Evolutionary conservation across 202 grass and related monocot species (phyloP).

Genomic region (Musa balbisiana): DNA sequence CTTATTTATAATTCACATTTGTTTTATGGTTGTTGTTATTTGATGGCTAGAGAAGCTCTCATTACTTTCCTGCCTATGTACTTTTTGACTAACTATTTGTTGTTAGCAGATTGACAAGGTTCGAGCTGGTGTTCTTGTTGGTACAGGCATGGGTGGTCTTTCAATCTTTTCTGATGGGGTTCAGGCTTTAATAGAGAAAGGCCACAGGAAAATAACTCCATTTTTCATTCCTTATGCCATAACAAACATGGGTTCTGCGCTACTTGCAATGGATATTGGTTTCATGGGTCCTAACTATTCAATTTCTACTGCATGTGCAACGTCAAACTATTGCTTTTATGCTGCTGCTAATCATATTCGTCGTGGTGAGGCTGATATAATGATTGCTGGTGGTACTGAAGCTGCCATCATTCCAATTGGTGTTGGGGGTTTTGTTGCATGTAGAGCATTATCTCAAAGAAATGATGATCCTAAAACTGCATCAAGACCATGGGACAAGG

Average conservation of each 20-base stretch:
- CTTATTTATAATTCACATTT: not conserved
- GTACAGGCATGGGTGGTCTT: slow-evolving; percentile 64
- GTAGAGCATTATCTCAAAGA: slow-evolving; percentile 67
- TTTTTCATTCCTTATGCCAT: slow-evolving; percentile 68
- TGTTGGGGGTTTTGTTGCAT: slow-evolving; percentile 66
- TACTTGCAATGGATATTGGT: slow-evolving; percentile 61
- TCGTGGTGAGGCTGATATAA: slow-evolving; percentile 63
- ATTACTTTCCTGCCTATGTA: too few relatives aligned
- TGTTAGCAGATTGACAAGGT: slow-evolving; percentile 47
- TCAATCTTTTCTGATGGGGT: slow-evolving; percentile 51
- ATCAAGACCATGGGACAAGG: slow-evolving; percentile 76
- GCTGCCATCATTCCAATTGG: slow-evolving; percentile 61
- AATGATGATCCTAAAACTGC: slow-evolving; percentile 62
- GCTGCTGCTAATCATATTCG: slow-evolving; percentile 71
- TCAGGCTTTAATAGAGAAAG: slow-evolving; percentile 45
- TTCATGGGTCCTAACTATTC: slow-evolving; percentile 82
- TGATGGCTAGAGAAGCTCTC: not conserved
- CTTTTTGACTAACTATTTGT: slow-evolving; percentile 3
- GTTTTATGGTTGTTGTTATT: not conserved
- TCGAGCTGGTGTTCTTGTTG: slow-evolving; percentile 58
- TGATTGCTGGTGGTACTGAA: slow-evolving; percentile 75
- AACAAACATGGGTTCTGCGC: slow-evolving; percentile 63
- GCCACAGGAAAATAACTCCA: slow-evolving; percentile 49
- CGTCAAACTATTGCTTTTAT: slow-evolving; percentile 72
- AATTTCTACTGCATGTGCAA: slow-evolving; percentile 74